Conservation (phyloP, 176 grass and related monocot species). For the Rhynchospora tenuis region DNA sequence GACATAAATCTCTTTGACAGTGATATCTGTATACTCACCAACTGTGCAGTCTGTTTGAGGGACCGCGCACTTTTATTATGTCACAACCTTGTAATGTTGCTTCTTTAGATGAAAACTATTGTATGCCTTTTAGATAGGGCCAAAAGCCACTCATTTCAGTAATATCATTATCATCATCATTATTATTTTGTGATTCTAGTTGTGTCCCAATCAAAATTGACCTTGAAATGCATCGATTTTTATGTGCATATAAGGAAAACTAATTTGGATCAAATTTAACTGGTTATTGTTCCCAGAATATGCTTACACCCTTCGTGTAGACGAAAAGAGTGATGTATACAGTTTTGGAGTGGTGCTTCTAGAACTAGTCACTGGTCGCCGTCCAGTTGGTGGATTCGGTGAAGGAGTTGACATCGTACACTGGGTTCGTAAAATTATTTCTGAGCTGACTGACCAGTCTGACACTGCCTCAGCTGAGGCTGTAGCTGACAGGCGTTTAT, state of each 20-base stretch:
- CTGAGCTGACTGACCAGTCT: constrained; percentile 27
- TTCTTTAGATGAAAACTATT: too few species aligned
- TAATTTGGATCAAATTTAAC: background rate
- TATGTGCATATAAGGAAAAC: background rate
- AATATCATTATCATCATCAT: too few species aligned
- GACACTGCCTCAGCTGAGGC: constrained; percentile 34
- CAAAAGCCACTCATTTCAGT: background rate
- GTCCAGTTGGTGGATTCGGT: constrained; percentile 62
- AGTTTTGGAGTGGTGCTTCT: constrained; percentile 70
- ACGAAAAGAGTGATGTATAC: constrained; percentile 73
- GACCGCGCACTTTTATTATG: background rate
- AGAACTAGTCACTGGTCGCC: constrained; percentile 61
- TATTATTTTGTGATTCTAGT: background rate
- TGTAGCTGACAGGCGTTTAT: constrained; percentile 47
- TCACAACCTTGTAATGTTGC: background rate
- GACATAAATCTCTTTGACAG: background rate
- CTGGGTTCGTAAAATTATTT: constrained; percentile 74
- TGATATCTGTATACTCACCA: background rate
- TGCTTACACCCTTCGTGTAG: constrained; percentile 66
- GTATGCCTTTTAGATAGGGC: background rate
- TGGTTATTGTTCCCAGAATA: constrained; percentile 41
- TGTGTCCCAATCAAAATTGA: background rate
- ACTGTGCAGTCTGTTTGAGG: background rate
- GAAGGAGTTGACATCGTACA: constrained; percentile 82
- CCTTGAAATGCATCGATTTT: background rate